These are phyloP conservation scores for Stereum hirsutum DNA, from an alignment of 1,284 basidiomycete genomes.

Conservation along the genomic window DNA sequence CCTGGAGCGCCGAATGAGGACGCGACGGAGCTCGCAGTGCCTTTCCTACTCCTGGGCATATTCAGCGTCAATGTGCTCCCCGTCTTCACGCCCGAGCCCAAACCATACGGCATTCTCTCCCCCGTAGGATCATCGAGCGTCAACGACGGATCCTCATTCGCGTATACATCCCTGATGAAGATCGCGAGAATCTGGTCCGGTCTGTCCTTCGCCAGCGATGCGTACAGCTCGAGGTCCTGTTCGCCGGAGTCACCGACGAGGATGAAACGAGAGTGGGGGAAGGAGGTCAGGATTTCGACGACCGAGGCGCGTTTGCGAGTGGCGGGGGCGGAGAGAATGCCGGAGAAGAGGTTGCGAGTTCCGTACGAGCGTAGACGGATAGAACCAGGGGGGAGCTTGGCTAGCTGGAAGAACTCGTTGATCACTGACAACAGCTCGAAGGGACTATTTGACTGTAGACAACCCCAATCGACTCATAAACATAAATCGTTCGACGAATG, in stretches of 20 bases:
- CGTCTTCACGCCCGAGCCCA: neutral
- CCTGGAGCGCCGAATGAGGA: no score
- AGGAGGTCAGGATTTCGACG: conserved; percentile 68
- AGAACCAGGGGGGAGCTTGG: conserved; percentile 59
- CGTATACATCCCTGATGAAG: conserved; percentile 68
- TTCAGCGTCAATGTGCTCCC: conserved; percentile 3
- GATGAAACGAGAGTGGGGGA: conserved; percentile 69
- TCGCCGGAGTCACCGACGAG: conserved; percentile 85
- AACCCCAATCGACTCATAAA: conserved; percentile 11
- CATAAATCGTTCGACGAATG: neutral
- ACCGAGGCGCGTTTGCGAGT: conserved; percentile 76
- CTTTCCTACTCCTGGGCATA: neutral
- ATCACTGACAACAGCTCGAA: conserved; percentile 80
- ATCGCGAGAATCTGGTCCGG: conserved; percentile 62
- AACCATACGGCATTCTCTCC: conserved; percentile 16
- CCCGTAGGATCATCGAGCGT: conserved; percentile 53
- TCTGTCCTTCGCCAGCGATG: conserved; percentile 57
- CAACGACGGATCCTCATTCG: conserved; percentile 18
- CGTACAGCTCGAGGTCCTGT: conserved; percentile 83
- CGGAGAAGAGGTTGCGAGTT: conserved; percentile 72
- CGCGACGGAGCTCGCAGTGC: neutral
- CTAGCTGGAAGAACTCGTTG: conserved; percentile 67
- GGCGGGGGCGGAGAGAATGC: conserved; percentile 65
- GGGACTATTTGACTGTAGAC: conserved; percentile 75
- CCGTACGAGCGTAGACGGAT: conserved; percentile 75